phyloP scores from a whole-genome alignment of 2,329 filamentous ascomycete genomes.

The Parafenestella ontariensis region DNA sequence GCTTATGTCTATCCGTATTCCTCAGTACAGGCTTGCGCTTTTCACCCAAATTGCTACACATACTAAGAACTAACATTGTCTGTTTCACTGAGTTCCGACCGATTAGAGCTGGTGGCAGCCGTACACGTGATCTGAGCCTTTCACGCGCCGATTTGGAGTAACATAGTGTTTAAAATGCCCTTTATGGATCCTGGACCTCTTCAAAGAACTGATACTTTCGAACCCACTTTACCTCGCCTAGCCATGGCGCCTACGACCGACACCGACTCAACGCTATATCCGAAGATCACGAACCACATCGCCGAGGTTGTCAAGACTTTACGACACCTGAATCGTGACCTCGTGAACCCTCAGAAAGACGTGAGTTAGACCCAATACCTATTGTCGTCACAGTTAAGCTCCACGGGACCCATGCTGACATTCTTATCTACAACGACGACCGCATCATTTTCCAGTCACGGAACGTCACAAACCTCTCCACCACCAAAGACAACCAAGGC shows the following conservation, averaged over 20 bases:
- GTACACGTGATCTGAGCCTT: not conserved
- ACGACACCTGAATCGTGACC: constrained; percentile 12
- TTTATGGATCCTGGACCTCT: not conserved
- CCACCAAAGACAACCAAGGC: constrained; percentile 30
- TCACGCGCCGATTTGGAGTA: not conserved
- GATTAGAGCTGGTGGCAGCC: not conserved
- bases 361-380: constrained; percentile 16
- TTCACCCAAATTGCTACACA: not conserved
- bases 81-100: not conserved
- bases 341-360: constrained; percentile 5
- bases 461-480: constrained; percentile 24
- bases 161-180: not conserved
- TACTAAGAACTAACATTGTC: not conserved
- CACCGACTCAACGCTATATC: constrained; percentile 33
- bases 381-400: constrained; percentile 42
- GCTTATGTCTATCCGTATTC: not conserved
- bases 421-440: constrained; percentile 30
- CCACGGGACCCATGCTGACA: constrained; percentile 44
- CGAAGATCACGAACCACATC: constrained; percentile 40
- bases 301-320: constrained; percentile 22
- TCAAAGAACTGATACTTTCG: not conserved
- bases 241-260: constrained; percentile 14
- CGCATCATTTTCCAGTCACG: constrained; percentile 34
- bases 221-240: not conserved
- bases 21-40: not conserved